A percentile compares a stretch with the other conserved stretches of the same genome.
These are phyloP conservation scores for Backusella mclennaniae DNA, from an alignment of 192 early-diverging fungal species.

Conservation along the genomic window DNA sequence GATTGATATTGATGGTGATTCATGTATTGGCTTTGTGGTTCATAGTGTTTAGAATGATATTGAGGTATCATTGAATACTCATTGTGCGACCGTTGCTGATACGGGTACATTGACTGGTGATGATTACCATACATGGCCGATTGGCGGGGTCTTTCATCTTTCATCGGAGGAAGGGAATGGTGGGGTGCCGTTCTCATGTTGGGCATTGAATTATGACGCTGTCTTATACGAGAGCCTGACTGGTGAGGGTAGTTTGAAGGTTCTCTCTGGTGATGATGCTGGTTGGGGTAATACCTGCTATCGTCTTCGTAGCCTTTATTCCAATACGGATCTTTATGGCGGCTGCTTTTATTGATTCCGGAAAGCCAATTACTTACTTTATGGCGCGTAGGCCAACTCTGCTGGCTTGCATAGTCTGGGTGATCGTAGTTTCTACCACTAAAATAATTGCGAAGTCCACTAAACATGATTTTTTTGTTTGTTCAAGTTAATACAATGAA, in stretches of 20 bases:
- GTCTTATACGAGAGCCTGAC: background rate
- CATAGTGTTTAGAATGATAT: background rate
- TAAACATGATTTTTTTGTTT: conserved; percentile 3
- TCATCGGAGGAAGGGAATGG: background rate
- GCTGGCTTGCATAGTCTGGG: background rate
- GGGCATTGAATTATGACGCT: background rate
- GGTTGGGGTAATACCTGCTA: background rate
- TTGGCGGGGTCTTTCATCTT: background rate
- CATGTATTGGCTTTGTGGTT: background rate
- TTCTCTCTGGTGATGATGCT: background rate
- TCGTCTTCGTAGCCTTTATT: background rate
- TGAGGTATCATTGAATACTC: background rate
- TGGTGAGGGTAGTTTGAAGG: background rate
- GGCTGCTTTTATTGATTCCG: background rate
- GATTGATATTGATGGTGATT: background rate
- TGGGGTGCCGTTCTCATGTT: background rate
- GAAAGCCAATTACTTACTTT: conserved; percentile 5
- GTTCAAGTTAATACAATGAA: background rate
- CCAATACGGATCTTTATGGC: background rate
- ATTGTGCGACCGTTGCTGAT: conserved; percentile 1
- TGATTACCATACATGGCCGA: background rate
- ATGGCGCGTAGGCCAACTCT: background rate
- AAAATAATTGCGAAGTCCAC: background rate
- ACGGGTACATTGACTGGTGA: conserved; percentile 4
- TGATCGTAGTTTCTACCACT: background rate